Evolutionary conservation across 305 asterid genomes (phyloP).

Genomic region (Andrographis paniculata): DNA sequence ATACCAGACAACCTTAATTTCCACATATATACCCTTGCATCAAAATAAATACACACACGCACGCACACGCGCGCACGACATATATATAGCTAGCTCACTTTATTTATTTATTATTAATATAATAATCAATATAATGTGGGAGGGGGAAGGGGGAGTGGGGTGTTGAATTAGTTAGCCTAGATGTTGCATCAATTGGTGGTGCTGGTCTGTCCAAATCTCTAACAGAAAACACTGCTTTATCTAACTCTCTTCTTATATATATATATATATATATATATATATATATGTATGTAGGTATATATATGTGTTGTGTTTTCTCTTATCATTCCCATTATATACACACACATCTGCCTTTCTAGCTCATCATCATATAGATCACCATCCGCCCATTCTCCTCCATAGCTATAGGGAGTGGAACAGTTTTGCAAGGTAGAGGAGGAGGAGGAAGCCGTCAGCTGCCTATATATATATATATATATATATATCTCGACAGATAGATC

Average conservation of each 20-base stretch:
- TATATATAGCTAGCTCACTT: not conserved
- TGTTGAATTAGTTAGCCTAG: conserved; percentile 33
- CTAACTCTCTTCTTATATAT: conserved; percentile 8
- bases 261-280: not conserved
- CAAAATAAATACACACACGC: not conserved
- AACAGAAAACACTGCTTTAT: conserved; percentile 36
- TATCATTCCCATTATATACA: not conserved
- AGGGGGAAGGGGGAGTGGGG: not conserved
- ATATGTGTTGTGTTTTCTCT: too few relatives aligned
- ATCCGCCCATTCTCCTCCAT: too few relatives aligned
- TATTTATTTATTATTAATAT: not conserved
- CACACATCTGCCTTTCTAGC: not conserved
- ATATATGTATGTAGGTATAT: too few relatives aligned
- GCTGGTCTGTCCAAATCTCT: conserved; percentile 41
- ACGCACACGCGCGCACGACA: conserved; percentile 19
- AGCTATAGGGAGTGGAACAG: too few relatives aligned
- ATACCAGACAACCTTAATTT: conserved; percentile 13
- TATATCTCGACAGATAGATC: too few relatives aligned
- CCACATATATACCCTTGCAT: not conserved
- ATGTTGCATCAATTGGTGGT: conserved; percentile 46
- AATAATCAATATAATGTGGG: not conserved
- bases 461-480: too few relatives aligned
- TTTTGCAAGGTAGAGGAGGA: too few relatives aligned
- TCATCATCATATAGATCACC: not conserved
- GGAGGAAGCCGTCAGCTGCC: too few relatives aligned